A percentile compares a stretch with the other conserved stretches of the same genome.
Evolutionary conservation across 306 rosid species (phyloP).

Genomic region (Comarum palustre): DNA sequence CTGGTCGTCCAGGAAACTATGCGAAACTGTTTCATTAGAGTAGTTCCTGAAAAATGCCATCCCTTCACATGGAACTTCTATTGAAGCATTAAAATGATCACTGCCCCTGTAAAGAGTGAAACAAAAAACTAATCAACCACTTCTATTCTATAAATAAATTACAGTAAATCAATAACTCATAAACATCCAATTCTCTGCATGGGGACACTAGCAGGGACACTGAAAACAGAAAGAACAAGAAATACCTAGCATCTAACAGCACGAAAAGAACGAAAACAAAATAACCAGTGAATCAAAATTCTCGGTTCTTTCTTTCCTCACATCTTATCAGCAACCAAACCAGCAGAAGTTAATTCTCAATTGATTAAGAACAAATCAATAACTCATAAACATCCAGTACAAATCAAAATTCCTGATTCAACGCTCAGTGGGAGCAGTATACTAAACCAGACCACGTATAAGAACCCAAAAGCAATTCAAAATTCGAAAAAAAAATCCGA

Average conservation of each 20-base stretch:
- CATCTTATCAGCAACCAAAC: constrained; percentile 23
- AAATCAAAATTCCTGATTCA: constrained; percentile 28
- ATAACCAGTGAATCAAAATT: constrained; percentile 7
- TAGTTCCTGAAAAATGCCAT: constrained; percentile 91
- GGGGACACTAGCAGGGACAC: neutral
- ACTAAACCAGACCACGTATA: constrained; percentile 35
- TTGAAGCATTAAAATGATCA: constrained; percentile 25
- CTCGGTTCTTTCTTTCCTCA: neutral
- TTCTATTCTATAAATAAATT: constrained; percentile 28
- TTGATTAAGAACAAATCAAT: constrained; percentile 15
- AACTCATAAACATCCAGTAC: constrained; percentile 14
- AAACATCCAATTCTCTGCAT: neutral
- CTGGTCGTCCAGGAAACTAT: constrained; percentile 62
- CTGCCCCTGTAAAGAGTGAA: constrained; percentile 26
- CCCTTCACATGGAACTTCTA: constrained; percentile 47
- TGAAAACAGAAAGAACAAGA: neutral
- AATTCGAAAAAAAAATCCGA: constrained; percentile 27
- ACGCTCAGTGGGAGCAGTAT: constrained; percentile 20
- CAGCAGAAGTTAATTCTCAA: constrained; percentile 4
- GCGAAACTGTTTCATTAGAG: constrained; percentile 67
- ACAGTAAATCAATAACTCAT: too few relatives aligned
- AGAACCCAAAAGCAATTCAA: constrained; percentile 29
- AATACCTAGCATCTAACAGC: neutral
- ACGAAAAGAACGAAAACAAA: neutral
- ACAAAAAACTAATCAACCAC: constrained; percentile 15